Base-by-base conservation (phyloP, 1,284 basidiomycete genomes). In the Lignosus rhinocerotis region DNA sequence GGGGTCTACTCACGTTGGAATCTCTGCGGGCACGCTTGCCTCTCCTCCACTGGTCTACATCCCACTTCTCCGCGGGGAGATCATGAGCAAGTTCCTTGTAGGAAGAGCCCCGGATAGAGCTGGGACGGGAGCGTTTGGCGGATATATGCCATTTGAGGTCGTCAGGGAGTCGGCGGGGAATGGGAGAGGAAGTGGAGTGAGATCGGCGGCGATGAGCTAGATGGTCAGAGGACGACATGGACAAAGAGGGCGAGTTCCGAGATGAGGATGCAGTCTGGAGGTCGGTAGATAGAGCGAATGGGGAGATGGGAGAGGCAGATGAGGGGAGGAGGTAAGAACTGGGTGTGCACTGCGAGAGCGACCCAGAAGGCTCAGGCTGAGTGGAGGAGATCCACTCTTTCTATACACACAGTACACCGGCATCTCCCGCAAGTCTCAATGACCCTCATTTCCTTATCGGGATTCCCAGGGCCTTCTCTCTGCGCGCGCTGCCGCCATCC, bases 21-120 rank as follows among this genome's bases (percentile, higher is more conserved):
- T 80, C 78, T 60, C 76, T 72, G 30, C 83, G 76, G 19, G 71
- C 78, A 56, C 81, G 76, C 69, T 85, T 82, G 66, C 83, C 84
- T 21, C 78, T 75, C 56, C 79, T 74, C 78, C 80, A 83, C 32
- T 73, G 67, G 60, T 85, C 83, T 39, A 80, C 72, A 62, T 80
- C 81, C 78, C 78, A 81, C 69, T 77, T 82, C 60, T 78, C 76
- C 3, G 76, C 66, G 16, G 67, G 65, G 46, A 66, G 61, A 42
- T 62, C 62, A 32, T 73, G 70, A 25, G 72, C 69, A 53, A 74
- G 63, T 59, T 77, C 76, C 48, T 72, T 73, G 66, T 72, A 69
- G 19, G 71, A 69, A 19, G 73, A 69, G 54, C 70, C 67, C 59
- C 70, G 69, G 53, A 70, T 68, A 58, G 73, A 69, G 61, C 73